These are phyloP conservation scores for Pseudisothecium myosuroides DNA, from an alignment of 225 moss, liverwort and hornwort species.

Conservation along the genomic window DNA sequence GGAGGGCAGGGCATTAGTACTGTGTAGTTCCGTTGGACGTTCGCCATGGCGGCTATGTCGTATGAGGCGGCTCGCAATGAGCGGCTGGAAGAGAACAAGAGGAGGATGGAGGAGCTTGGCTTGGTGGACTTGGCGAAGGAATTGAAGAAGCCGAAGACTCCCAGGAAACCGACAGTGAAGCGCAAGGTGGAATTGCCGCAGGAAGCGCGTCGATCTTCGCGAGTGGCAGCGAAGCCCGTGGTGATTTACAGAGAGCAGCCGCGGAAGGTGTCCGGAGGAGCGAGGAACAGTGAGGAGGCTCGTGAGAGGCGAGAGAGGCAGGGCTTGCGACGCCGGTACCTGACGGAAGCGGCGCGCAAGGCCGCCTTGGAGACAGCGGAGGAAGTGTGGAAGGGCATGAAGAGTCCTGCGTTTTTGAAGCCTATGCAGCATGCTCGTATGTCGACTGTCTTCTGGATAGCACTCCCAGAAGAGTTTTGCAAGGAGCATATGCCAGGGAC, in stretches of 20 bases:
- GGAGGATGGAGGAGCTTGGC: conserved; percentile 50
- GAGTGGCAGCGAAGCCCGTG: conserved; percentile 43
- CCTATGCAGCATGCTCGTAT: conserved; percentile 27
- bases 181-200: background rate
- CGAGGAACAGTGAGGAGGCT: background rate
- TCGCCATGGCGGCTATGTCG: conserved; percentile 5
- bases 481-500: conserved; percentile 18
- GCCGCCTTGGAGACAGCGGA: conserved; percentile 19
- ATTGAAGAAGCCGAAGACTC: conserved; percentile 4
- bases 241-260: conserved; percentile 27
- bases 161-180: background rate
- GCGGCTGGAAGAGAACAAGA: conserved; percentile 35
- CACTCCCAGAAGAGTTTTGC: conserved; percentile 19
- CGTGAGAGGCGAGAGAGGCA: conserved; percentile 6
- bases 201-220: conserved; percentile 42
- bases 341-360: conserved; percentile 29
- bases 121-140: conserved; percentile 23
- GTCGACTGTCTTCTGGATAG: conserved; percentile 35
- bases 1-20: background rate
- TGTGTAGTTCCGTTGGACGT: background rate
- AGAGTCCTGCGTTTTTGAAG: conserved; percentile 33
- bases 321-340: conserved; percentile 15
- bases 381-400: conserved; percentile 1
- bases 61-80: conserved; percentile 45
- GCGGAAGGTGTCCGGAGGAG: background rate